phyloP scores from a whole-genome alignment of 345 rosid species.

The Nephelium lappaceum region DNA sequence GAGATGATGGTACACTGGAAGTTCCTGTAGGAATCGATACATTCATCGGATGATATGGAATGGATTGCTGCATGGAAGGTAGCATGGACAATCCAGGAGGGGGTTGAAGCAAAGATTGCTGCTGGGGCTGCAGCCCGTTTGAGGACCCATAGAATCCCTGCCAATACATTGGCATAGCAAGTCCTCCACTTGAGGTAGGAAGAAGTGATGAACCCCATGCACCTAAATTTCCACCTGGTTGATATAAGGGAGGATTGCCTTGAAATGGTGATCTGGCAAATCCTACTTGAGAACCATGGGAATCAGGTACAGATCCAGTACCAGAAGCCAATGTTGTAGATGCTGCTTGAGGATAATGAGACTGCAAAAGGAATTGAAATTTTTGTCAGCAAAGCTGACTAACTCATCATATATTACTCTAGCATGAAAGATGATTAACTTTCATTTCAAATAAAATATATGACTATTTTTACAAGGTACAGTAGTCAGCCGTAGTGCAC shows the following conservation, averaged over 20 bases:
- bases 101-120: slow-evolving; percentile 78
- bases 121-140: slow-evolving; percentile 81
- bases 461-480: neutral
- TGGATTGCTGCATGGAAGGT: slow-evolving; percentile 64
- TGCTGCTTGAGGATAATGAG: slow-evolving; percentile 80
- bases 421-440: neutral
- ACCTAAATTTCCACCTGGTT: slow-evolving; percentile 79
- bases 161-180: slow-evolving; percentile 90
- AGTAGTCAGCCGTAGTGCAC: neutral
- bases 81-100: slow-evolving; percentile 77
- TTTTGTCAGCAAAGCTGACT: neutral
- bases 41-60: slow-evolving; percentile 79
- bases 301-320: slow-evolving; percentile 57
- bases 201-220: slow-evolving; percentile 81
- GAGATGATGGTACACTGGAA: slow-evolving; percentile 35
- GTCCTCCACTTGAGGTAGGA: slow-evolving; percentile 56
- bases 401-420: neutral
- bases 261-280: slow-evolving; percentile 71
- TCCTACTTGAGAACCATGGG: slow-evolving; percentile 64
- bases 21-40: slow-evolving; percentile 51
- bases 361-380: slow-evolving; percentile 49
- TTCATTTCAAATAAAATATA: neutral
- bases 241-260: slow-evolving; percentile 74
- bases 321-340: slow-evolving; percentile 62
- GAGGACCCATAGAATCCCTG: slow-evolving; percentile 84